Evolutionary conservation across 1,139 yeast genomes (phyloP), one percentile per base, ranked within the genome.

Genomic region (Protomyces inundatus): DNA sequence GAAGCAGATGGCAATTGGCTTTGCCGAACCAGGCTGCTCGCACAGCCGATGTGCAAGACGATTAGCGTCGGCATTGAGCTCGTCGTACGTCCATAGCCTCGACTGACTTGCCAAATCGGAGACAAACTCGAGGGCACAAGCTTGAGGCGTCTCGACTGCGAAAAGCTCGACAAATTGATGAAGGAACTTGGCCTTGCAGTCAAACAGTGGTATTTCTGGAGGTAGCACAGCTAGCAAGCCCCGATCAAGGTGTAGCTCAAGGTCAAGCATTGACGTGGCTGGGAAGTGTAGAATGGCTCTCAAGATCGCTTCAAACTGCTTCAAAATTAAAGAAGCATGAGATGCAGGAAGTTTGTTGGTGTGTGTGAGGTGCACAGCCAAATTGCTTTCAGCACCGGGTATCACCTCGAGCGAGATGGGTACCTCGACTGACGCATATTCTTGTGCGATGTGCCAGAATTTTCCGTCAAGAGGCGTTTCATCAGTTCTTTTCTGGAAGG

Each of bases 71-170:
- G 37, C 42, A 33, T 67, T 59, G 10, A 70, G 45, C 12, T 70
- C 65, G 2, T 12, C 10, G 46, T 68, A 70, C 4, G 70, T 66
- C 70, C 70, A 70, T 12, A 12, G 52, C 34, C 12, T 32, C 34
- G n/a, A 33, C 35, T 6, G 5, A 16, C 23, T 45, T 50, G 9
- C 54, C 61, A 51, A 55, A 3, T 45, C 63, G 3, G 52, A 10
- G 3, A 67, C 70, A 65, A 64, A 68, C 35, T 69, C 70, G 3
- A 69, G 40, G 1, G 71, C 71, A 6, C 60, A n/a, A 3, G 50
- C 55, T 6, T 62, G 23, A 2, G 71, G 71, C 1, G 59, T 57
- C 7, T 23, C 30, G 4, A 9, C 30, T 6, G 71, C 69, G 33
- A 55, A 61, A 4, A 45, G 35, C 36, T 67, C 68, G 16, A 69